Base-by-base conservation (phyloP, 2,329 filamentous ascomycete genomes). In the Penicillium glabrum region DNA sequence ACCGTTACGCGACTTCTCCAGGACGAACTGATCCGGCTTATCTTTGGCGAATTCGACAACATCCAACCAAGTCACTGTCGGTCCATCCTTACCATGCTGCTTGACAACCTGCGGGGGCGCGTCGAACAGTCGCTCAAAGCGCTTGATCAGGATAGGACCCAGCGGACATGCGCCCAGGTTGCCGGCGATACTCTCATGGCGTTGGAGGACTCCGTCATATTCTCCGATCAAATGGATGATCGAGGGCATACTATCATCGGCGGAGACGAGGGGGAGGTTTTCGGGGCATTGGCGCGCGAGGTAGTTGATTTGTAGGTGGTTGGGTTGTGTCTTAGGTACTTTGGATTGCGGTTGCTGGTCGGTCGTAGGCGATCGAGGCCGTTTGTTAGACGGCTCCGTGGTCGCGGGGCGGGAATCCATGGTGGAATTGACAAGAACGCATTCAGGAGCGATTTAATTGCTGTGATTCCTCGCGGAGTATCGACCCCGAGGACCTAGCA, bases 51-150 rank as follows among this genome's bases (percentile, higher is more conserved):
- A 95, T 62, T 89, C 86, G 63, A 96, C 89, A 51, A 96, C 87
- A 67, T 96, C 91, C 39, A 95, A 80, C 91, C 91, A 96, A 13
- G 86, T 89, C 54, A 95, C 83, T 6, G 81, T 82, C 5, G 82
- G 83, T 31, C 82, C 78, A 26, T 85, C 82, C 63, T 84, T 84
- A n/a, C 80, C 82, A 76, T 82, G 84, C 68, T 76, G 86, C 73
- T 83, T 89, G 66, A 80, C 82, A 56, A 86, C 82, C 29, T 82
- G 86, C 59, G 93, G 91, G 23, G 89, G 86, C 0, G 89, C 89
- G 62, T 96, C 91, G 68, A 96, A 96, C 54, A 93, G 82, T 52
- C 89, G 85, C 72, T 96, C 91, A 71, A 96, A 91, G 43, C 90
- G 88, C 75, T 92, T 92, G 67, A 96, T 85, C 60, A 96, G 78